phyloP scores from a whole-genome alignment of 2,329 filamentous ascomycete genomes.

The Fusarium buharicum region DNA sequence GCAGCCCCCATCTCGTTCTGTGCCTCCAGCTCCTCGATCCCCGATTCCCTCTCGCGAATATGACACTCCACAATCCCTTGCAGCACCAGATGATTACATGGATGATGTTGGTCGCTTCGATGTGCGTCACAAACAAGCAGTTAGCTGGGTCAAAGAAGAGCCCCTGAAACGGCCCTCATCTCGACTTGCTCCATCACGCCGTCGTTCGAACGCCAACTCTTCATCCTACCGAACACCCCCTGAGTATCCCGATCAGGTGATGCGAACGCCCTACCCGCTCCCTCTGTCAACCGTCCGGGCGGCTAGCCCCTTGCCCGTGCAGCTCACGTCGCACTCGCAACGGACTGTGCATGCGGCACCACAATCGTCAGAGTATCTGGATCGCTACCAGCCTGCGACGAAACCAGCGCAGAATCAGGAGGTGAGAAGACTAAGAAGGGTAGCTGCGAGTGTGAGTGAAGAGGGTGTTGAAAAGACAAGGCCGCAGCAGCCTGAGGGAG shows the following conservation, averaged over 20 bases:
- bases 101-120: constrained; percentile 17
- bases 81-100: constrained; percentile 1
- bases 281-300: constrained; percentile 26
- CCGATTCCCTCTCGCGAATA: constrained; percentile 7
- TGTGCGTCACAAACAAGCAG: constrained; percentile 25
- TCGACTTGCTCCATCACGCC: constrained; percentile 38
- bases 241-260: constrained; percentile 41
- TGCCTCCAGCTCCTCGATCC: constrained; percentile 1
- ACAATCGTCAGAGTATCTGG: constrained; percentile 51
- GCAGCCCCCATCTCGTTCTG: constrained; percentile 6
- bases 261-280: constrained; percentile 26
- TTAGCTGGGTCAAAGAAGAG: constrained; percentile 50
- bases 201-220: constrained; percentile 37
- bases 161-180: constrained; percentile 55
- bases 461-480: constrained; percentile 10
- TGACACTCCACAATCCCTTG: background rate
- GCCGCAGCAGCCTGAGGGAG: constrained; percentile 10
- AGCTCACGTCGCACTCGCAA: constrained; percentile 32
- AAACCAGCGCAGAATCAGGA: constrained; percentile 8
- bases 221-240: constrained; percentile 48
- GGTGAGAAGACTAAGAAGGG: constrained; percentile 22
- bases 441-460: constrained; percentile 20
- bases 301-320: constrained; percentile 29
- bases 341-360: constrained; percentile 22
- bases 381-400: constrained; percentile 46